These are phyloP conservation scores for Hortiboletus rubellus DNA, from an alignment of 1,284 basidiomycete genomes.

Conservation along the genomic window DNA sequence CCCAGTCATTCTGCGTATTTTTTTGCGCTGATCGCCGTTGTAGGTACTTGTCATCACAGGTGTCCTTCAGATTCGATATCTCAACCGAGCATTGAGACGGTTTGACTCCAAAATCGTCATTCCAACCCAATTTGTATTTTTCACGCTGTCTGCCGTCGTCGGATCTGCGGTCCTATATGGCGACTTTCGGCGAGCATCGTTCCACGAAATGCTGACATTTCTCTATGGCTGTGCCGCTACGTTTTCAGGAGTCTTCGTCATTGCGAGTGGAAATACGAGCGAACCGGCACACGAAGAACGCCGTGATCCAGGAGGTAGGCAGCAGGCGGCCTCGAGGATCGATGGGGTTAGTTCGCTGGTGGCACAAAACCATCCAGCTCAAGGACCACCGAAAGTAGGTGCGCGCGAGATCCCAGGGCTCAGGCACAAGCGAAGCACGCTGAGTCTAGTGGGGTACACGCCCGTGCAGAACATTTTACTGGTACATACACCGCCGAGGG, in stretches of 20 bases:
- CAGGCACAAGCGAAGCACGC: conserved; percentile 51
- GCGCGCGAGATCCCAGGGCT: conserved; percentile 45
- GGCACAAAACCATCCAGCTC: conserved; percentile 43
- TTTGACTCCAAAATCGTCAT: conserved; percentile 87
- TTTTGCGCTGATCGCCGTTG: conserved; percentile 23
- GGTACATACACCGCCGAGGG: conserved; percentile 62
- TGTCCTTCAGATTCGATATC: conserved; percentile 86
- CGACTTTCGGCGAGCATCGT: conserved; percentile 81
- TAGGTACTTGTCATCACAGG: conserved; percentile 80
- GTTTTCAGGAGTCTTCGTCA: conserved; percentile 84
- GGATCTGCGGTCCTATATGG: conserved; percentile 93
- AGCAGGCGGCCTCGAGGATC: conserved; percentile 34
- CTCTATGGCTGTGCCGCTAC: conserved; percentile 81
- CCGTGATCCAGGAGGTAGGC: conserved; percentile 32
- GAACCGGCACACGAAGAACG: conserved; percentile 24
- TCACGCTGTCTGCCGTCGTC: conserved; percentile 84
- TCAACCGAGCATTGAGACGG: conserved; percentile 87
- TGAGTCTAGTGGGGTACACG: conserved; percentile 67
- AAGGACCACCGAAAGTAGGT: conserved; percentile 45
- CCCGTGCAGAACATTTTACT: conserved; percentile 70
- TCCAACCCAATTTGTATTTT: conserved; percentile 93
- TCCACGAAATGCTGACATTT: conserved; percentile 86
- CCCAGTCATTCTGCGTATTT: conserved; percentile 7
- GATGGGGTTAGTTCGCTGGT: conserved; percentile 36
- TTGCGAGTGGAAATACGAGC: conserved; percentile 52